These are phyloP conservation scores for Echites panduratus DNA, from an alignment of 257 asterid genomes.

Conservation along the genomic window DNA sequence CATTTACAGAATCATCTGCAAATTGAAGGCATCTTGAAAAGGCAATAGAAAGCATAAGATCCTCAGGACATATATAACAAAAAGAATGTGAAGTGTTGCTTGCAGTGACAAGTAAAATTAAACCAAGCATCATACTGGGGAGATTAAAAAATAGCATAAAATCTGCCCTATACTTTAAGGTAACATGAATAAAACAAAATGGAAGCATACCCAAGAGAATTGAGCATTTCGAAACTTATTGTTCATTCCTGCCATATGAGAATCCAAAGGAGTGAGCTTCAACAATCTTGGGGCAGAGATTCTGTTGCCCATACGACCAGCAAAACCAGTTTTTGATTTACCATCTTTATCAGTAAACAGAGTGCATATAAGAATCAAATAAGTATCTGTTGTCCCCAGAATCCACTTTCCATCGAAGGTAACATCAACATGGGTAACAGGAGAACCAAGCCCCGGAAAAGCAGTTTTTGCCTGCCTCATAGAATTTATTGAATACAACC, in stretches of 20 bases:
- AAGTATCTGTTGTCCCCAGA: conserved; percentile 84
- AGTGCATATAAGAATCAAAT: conserved; percentile 76
- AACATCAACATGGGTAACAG: conserved; percentile 92
- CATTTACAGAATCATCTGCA: not conserved
- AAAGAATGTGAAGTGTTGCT: not conserved
- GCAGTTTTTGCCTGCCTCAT: conserved; percentile 99
- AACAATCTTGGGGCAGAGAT: conserved; percentile 84
- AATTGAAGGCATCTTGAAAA: not conserved
- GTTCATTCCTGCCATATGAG: conserved; percentile 81
- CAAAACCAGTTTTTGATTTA: conserved; percentile 66
- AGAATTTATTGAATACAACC: conserved; percentile 76
- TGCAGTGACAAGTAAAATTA: not conserved
- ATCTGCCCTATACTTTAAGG: not conserved
- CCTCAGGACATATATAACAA: not conserved
- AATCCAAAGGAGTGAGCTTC: conserved; percentile 75
- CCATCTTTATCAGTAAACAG: conserved; percentile 84
- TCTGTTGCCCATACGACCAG: conserved; percentile 90
- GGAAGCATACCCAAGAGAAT: conserved; percentile 88
- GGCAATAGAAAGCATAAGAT: not conserved
- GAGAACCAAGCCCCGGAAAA: conserved; percentile 92
- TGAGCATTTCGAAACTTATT: conserved; percentile 80
- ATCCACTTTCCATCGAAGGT: conserved; percentile 97
- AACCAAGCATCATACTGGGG: not conserved
- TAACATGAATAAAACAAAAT: conserved; percentile 11
- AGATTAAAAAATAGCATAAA: not conserved